Base-by-base conservation (phyloP, 108 stramenopile genomes). In the Conticribra weissflogii region DNA sequence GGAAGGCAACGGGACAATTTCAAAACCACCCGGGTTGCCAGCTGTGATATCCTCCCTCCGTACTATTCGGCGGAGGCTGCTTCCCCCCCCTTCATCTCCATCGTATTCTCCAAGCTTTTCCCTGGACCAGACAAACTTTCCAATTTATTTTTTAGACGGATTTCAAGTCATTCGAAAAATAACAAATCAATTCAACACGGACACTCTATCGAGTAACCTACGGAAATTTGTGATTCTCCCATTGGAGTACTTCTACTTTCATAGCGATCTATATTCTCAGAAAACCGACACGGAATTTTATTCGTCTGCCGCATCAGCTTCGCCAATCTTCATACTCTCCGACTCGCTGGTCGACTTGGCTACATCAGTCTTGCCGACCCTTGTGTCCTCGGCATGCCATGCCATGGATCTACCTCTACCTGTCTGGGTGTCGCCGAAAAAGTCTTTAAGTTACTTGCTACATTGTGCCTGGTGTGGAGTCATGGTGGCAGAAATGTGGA, bases 361-460 rank as follows among this genome's bases (percentile, higher is more conserved):
- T 41, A 71, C 32, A 18, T 66, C 51, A 17, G 65, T 71, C 0
- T 22, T 79, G 3, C 70, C 78, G 19, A 59, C 70, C 34, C 64
- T 79, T 29, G 64, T 79, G 24, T 59, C 78, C 24, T 71, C 78
- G 12, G 70, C 70, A 49, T 79, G 78, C 21, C 65, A 79, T 66
- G 58, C 64, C 14, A 61, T 66, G 70, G 56, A 71, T 19, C 56
- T 79, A 19, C 36, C 69, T 49, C 65, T 79, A 56, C 78, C 78
- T 54, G 32, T 51, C 28, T 79, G 78, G 78, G 78, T 70, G 51
- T 41, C 64, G 47, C 44, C 63, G 33, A 71, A 61, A 66, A 53
- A 7, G 49, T 54, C 65, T 22, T 21, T 51, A 30, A 36, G 18
- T 17, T 23, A 59, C 12, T 16, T 79, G 19, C 19, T 79, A 31